Conservation (phyloP, 169 alveolate species). For the Plasmodium gonderi region DNA sequence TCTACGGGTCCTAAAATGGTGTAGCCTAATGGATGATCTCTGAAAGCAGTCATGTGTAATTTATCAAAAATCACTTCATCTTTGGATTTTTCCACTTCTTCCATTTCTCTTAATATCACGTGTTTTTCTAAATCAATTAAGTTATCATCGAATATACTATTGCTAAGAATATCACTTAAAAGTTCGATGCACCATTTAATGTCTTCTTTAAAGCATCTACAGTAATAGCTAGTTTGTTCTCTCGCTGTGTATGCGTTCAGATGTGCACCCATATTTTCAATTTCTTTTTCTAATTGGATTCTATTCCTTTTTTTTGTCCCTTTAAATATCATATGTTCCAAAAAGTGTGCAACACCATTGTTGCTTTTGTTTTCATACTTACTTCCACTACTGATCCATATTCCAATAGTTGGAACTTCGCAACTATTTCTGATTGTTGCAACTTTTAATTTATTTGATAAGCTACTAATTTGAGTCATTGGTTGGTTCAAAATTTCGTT, state of each 20-base stretch:
- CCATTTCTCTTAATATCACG: conserved; percentile 95
- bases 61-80: conserved; percentile 95
- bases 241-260: conserved; percentile 98
- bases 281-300: conserved; percentile 93
- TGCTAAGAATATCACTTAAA: conserved; percentile 92
- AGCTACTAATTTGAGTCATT: conserved; percentile 11
- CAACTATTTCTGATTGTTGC: conserved; percentile 89
- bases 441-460: conserved; percentile 91
- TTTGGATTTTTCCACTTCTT: conserved; percentile 92
- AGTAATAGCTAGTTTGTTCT: conserved; percentile 95
- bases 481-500: conserved; percentile 60
- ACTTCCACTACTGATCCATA: conserved; percentile 96
- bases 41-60: conserved; percentile 90
- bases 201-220: conserved; percentile 89
- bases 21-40: conserved; percentile 94
- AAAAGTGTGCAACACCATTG: conserved; percentile 97
- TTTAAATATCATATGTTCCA: conserved; percentile 97
- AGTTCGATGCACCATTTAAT: conserved; percentile 92
- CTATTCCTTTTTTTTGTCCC: conserved; percentile 94
- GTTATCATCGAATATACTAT: conserved; percentile 89
- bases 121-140: conserved; percentile 93
- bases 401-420: conserved; percentile 92
- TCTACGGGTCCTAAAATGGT: conserved; percentile 92
- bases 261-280: conserved; percentile 97
- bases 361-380: conserved; percentile 93